Conservation (phyloP, 176 grass and related monocot genomes). For the Hyparrhenia diplandra region DNA sequence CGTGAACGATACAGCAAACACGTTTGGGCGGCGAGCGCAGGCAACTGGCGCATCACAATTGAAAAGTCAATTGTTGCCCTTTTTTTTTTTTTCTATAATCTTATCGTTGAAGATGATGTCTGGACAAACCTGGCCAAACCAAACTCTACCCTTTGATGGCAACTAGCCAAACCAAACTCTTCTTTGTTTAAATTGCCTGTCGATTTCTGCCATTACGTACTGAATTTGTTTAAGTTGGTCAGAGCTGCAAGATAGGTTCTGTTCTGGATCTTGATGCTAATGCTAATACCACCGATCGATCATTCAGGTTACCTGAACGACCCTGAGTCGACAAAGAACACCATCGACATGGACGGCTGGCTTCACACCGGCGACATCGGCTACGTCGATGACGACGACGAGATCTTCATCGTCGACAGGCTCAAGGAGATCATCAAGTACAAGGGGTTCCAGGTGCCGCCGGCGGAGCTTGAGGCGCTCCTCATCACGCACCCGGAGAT, state of each 20-base stretch:
- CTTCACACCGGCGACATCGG: conserved; percentile 94
- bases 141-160: neutral
- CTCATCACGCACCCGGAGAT: conserved; percentile 75
- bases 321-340: conserved; percentile 69
- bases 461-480: conserved; percentile 82
- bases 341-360: conserved; percentile 87
- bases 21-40: neutral
- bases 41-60: neutral
- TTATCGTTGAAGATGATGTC: neutral
- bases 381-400: conserved; percentile 79
- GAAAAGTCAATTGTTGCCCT: neutral
- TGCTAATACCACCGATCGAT: neutral
- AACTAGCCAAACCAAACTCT: neutral
- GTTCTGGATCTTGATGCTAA: neutral
- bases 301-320: conserved; percentile 86
- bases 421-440: conserved; percentile 99
- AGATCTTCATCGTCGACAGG: conserved; percentile 98
- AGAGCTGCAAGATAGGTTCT: neutral
- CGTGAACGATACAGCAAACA: neutral
- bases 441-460: conserved; percentile 93
- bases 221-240: neutral
- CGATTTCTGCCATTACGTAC: neutral
- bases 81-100: neutral
- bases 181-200: neutral
- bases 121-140: neutral